Evolutionary conservation across 306 rosid genomes (phyloP).

Genomic region (Sophora flavescens): DNA sequence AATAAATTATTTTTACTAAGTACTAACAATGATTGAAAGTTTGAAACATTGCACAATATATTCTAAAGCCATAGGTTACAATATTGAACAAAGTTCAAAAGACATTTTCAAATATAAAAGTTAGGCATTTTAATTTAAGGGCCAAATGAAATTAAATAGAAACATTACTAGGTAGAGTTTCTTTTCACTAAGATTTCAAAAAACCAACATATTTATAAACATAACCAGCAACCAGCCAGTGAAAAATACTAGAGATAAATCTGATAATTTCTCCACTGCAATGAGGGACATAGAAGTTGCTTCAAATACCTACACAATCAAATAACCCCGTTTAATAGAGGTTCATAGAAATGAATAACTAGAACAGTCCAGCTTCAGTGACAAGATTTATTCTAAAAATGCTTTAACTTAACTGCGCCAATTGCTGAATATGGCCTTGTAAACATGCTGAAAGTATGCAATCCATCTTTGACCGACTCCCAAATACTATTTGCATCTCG

Average conservation of each 20-base stretch:
- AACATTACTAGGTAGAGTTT: no score
- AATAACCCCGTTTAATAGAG: no score
- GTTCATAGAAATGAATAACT: not conserved
- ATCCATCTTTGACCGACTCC: not conserved
- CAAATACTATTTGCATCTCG: not conserved
- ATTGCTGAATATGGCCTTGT: not conserved
- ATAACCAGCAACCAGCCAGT: not conserved
- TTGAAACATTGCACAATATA: no score
- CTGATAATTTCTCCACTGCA: not conserved
- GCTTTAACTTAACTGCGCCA: not conserved
- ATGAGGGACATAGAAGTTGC: not conserved
- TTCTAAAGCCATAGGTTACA: not conserved
- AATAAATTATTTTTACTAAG: no score
- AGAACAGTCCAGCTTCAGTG: not conserved
- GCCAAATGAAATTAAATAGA: not conserved
- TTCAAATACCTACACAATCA: not conserved
- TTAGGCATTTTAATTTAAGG: no score
- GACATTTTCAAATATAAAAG: no score
- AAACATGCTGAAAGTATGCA: not conserved
- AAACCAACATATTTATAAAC: not conserved
- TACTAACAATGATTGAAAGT: no score
- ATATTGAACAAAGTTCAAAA: not conserved
- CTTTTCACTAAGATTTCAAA: not conserved
- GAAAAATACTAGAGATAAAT: not conserved
- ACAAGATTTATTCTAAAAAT: no score